Evolutionary conservation across 2,329 filamentous ascomycete species (phyloP), one percentile per base, ranked within the genome.

Genomic region (Escovopsis weberi): DNA sequence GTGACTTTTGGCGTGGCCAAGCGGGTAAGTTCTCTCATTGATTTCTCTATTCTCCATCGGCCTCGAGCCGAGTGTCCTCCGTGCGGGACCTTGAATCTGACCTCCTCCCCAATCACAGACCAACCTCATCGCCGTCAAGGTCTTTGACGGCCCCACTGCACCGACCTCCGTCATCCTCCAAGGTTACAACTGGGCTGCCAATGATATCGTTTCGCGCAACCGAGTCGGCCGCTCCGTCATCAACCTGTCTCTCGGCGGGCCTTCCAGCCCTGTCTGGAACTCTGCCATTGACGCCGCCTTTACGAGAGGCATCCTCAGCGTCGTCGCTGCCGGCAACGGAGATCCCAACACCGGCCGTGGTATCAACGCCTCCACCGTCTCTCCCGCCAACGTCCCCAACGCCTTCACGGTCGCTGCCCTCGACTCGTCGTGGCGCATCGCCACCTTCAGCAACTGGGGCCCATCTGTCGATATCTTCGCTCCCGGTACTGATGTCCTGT

Each of bases 391-490:
- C 1, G 64, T 64, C 12, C 50, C 65, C 10, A 56, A 58, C 28
- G 72, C 69, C 40, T 59, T 73, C 47, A 75, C 71, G 1, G 72
- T 76, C n/a, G 72, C 68, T 4, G 68, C 72, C 42, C 63, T 66
- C 33, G 62, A 66, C 45, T 49, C 47, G 7, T 37, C 51, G 33
- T 65, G 68, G 47, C 51, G 50, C 9, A 56, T 60, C 12, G 61
- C 68, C 15, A 50, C 49, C 9, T 73, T 67, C 57, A 70, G 66
- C 47, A 75, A 75, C 58, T 74, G 59, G 44, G 73, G 72, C 6
- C 30, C 45, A 1, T 28, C 50, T 11, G 60, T 76, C 39, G 69
- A 75, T 48, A 53, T 76, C 48, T 70, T 69, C 42, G 72, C 70
- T 1, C 67, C 72, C 2, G 72, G 72, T 9, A 59, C 62, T 4